These are phyloP conservation scores for Camelina sativa DNA, from an alignment of 345 rosid genomes.

Conservation along the genomic window DNA sequence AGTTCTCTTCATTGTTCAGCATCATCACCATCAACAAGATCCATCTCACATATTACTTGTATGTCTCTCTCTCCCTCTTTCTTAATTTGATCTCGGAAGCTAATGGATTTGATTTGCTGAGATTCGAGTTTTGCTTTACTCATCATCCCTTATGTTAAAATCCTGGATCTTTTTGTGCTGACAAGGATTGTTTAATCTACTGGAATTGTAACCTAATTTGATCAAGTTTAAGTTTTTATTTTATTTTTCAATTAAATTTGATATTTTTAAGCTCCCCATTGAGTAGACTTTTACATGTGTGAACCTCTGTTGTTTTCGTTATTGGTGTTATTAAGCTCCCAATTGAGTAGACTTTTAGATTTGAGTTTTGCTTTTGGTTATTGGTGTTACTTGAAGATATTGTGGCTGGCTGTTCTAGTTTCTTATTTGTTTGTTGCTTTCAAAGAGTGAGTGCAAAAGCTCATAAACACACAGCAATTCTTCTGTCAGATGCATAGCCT, in stretches of 20 bases:
- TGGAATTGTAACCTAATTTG: neutral
- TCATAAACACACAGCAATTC: neutral
- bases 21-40: constrained; percentile 67
- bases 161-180: constrained; percentile 27
- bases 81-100: neutral
- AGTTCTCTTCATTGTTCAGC: constrained; percentile 80
- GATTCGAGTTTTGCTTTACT: constrained; percentile 21
- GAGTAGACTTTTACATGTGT: constrained; percentile 4
- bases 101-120: neutral
- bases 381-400: neutral
- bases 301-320: constrained; percentile 3
- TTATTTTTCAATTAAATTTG: neutral
- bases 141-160: constrained; percentile 9
- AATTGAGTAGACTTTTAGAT: neutral
- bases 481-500: neutral
- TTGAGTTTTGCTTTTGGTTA: neutral
- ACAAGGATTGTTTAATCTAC: neutral
- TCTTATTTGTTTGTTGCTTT: neutral
- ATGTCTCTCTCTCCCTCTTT: neutral
- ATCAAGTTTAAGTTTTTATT: neutral
- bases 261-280: neutral
- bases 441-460: neutral
- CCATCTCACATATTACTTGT: constrained; percentile 45
- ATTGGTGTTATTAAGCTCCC: constrained; percentile 15
- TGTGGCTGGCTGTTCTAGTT: neutral